Conservation (phyloP, 139 green algal genomes). For the Asterochloris erici region DNA sequence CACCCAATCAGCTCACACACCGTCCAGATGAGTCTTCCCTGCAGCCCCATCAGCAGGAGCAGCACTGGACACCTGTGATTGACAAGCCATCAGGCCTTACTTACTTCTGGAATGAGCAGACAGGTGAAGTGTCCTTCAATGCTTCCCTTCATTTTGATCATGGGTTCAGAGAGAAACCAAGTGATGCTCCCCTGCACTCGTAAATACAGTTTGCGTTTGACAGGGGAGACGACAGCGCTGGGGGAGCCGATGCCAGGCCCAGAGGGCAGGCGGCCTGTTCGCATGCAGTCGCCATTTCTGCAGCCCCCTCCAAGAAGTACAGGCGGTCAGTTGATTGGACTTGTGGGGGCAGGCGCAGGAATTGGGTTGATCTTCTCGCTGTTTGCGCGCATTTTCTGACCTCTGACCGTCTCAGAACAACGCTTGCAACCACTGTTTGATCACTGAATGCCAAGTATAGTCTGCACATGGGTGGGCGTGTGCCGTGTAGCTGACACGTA, state of each 20-base stretch:
- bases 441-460: slow-evolving; percentile 68
- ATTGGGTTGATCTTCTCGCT: slow-evolving; percentile 12
- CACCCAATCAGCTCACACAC: no score
- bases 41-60: background rate
- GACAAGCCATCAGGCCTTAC: slow-evolving; percentile 3
- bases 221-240: slow-evolving; percentile 19
- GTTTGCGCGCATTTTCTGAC: slow-evolving; percentile 2
- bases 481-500: slow-evolving; percentile 49
- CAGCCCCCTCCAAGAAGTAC: background rate
- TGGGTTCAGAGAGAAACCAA: background rate
- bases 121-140: background rate
- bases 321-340: slow-evolving; percentile 1
- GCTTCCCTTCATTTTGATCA: background rate
- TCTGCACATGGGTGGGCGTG: slow-evolving; percentile 72
- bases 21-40: no score
- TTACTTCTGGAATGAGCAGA: slow-evolving; percentile 21
- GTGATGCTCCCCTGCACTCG: background rate
- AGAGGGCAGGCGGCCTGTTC: background rate
- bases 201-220: no score
- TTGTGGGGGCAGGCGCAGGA: slow-evolving; percentile 14
- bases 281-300: background rate
- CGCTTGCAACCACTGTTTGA: background rate
- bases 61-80: slow-evolving; percentile 5
- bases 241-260: slow-evolving; percentile 13
- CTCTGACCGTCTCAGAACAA: background rate